These are phyloP conservation scores for Hypomyces perniciosus DNA, from an alignment of 2,329 filamentous ascomycete species.

Conservation along the genomic window DNA sequence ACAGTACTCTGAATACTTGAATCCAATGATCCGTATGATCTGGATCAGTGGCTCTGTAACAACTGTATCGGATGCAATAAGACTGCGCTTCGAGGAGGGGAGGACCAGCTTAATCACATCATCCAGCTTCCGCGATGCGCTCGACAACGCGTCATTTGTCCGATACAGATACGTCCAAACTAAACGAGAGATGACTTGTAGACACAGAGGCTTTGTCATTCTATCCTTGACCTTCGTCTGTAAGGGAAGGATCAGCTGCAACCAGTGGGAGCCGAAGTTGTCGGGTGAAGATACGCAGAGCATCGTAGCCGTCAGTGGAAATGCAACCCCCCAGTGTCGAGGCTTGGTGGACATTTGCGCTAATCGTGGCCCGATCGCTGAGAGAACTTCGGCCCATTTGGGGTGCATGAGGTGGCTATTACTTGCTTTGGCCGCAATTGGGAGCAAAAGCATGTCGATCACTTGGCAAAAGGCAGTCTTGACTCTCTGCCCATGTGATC, in stretches of 20 bases:
- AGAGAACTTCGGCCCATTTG: constrained; percentile 82
- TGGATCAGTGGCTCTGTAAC: constrained; percentile 88
- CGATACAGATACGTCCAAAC: constrained; percentile 95
- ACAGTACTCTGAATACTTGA: constrained; percentile 87
- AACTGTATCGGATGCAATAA: constrained; percentile 75
- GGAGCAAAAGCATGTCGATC: constrained; percentile 77
- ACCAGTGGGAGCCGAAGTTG: constrained; percentile 78
- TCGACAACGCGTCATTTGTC: constrained; percentile 62
- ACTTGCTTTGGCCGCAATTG: constrained; percentile 74
- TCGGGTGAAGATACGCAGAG: constrained; percentile 85
- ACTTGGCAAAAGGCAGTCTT: constrained; percentile 95
- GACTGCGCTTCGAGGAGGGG: constrained; percentile 70
- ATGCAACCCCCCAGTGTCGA: constrained; percentile 84
- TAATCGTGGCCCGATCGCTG: constrained; percentile 70
- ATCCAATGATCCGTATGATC: constrained; percentile 89
- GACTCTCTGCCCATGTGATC: constrained; percentile 79
- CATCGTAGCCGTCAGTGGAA: constrained; percentile 79
- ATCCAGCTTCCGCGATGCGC: constrained; percentile 73
- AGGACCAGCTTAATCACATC: constrained; percentile 83
- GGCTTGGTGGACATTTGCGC: constrained; percentile 85
- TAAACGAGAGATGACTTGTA: constrained; percentile 84
- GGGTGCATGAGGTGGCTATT: constrained; percentile 70
- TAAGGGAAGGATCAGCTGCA: constrained; percentile 69
- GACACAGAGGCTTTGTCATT: constrained; percentile 66
- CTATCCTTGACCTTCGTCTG: constrained; percentile 83